A percentile compares a stretch with the other conserved stretches of the same genome.
phyloP scores from a whole-genome alignment of 179 eudicot species.

The Silene coronaria region DNA sequence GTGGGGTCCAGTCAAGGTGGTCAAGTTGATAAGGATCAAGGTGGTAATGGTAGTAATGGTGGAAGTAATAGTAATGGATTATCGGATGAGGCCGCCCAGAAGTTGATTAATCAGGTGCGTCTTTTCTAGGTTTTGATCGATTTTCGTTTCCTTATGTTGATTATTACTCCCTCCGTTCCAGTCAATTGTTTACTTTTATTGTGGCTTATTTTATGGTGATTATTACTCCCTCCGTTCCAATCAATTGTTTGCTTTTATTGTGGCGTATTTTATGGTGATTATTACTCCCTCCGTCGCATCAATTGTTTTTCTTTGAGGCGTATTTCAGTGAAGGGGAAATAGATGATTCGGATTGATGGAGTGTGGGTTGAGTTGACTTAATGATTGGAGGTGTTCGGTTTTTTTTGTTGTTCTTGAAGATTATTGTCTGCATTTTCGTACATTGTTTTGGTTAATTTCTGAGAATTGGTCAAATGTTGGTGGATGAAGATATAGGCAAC shows the following conservation, averaged over 20 bases:
- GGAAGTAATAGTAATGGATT: conserved; percentile 37
- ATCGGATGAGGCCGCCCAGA: conserved; percentile 61
- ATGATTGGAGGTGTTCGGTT: neutral
- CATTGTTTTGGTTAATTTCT: neutral
- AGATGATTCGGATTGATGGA: neutral
- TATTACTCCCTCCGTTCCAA: neutral
- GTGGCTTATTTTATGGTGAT: neutral
- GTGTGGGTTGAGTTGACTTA: neutral
- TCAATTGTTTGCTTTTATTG: no score
- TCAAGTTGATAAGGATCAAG: conserved; percentile 32
- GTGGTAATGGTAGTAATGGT: conserved; percentile 6
- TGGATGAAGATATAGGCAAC: neutral
- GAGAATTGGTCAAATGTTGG: neutral
- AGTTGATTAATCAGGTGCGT: conserved; percentile 68
- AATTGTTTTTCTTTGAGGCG: no score
- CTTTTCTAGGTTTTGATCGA: neutral
- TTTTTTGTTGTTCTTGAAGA: neutral
- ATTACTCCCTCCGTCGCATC: no score
- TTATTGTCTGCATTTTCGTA: neutral
- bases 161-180: no score
- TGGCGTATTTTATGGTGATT: no score
- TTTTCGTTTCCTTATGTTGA: neutral
- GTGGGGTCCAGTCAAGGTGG: conserved; percentile 15
- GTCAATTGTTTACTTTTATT: neutral
- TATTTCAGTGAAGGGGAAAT: no score